A percentile compares a stretch with the other conserved stretches of the same genome.
phyloP scores from a whole-genome alignment of 345 rosid species.

The Viola odorata region DNA sequence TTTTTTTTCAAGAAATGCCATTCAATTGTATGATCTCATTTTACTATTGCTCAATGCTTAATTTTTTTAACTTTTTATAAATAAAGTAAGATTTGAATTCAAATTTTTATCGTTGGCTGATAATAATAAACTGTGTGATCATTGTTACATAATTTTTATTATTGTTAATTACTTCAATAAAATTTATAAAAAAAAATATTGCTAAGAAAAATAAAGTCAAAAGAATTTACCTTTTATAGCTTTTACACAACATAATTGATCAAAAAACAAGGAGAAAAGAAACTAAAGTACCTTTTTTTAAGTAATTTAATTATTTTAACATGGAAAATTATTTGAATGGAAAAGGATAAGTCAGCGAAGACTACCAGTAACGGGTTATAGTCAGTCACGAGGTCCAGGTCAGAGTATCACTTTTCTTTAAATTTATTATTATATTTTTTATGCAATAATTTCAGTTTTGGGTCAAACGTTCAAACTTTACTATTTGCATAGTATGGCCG shows the following conservation, averaged over 20 bases:
- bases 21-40: neutral
- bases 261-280: neutral
- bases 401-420: no score
- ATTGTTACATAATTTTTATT: no score
- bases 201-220: neutral
- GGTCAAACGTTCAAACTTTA: conserved; percentile 45
- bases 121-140: no score
- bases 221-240: neutral
- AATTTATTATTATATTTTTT: no score
- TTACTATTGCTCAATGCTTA: neutral
- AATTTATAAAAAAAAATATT: neutral
- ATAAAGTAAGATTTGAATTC: no score
- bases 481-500: neutral
- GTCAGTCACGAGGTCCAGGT: conserved; percentile 11
- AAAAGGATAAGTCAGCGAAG: conserved; percentile 45
- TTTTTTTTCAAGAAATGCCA: no score
- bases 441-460: neutral
- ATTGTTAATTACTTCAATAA: neutral
- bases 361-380: conserved; percentile 31
- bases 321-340: conserved; percentile 5
- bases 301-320: no score
- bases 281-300: no score
- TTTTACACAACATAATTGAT: neutral
- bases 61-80: no score
- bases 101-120: no score